phyloP scores from a whole-genome alignment of 1,139 yeast genomes.

The Debaryomyces nepalensis region DNA sequence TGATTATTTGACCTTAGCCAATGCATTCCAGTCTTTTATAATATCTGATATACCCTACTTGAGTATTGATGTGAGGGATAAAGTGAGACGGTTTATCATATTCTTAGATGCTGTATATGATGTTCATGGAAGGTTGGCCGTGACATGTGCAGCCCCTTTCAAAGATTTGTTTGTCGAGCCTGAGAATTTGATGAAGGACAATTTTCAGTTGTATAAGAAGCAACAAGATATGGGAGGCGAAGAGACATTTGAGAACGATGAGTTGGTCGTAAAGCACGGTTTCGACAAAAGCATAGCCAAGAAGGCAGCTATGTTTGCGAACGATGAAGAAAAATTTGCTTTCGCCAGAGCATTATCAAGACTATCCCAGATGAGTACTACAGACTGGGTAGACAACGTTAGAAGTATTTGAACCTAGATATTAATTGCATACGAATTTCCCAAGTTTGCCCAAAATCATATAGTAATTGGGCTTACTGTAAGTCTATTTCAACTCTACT shows the following conservation, averaged over 20 bases:
- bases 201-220: constrained; percentile 52
- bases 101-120: constrained; percentile 95
- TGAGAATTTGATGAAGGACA: constrained; percentile 60
- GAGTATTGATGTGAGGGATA: constrained; percentile 77
- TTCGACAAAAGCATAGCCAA: constrained; percentile 76
- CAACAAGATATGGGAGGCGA: constrained; percentile 42
- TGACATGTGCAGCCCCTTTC: constrained; percentile 86
- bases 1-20: constrained; percentile 84
- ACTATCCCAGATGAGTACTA: constrained; percentile 90
- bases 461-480: too few species aligned
- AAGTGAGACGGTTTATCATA: constrained; percentile 88
- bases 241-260: constrained; percentile 58
- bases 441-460: too few species aligned
- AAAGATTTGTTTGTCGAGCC: constrained; percentile 86
- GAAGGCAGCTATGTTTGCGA: constrained; percentile 77
- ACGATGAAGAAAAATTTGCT: constrained; percentile 95
- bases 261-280: constrained; percentile 70
- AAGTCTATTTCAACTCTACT: too few species aligned
- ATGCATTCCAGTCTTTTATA: constrained; percentile 75
- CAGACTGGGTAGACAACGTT: constrained; percentile 76
- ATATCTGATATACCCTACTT: constrained; percentile 90
- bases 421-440: constrained; percentile 9
- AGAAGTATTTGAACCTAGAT: constrained; percentile 13
- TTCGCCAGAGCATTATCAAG: constrained; percentile 93
- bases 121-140: constrained; percentile 82